Evolutionary conservation across 2,329 filamentous ascomycete genomes (phyloP), one percentile per base, ranked within the genome.

Genomic region (Pseudopyricularia javanii): DNA sequence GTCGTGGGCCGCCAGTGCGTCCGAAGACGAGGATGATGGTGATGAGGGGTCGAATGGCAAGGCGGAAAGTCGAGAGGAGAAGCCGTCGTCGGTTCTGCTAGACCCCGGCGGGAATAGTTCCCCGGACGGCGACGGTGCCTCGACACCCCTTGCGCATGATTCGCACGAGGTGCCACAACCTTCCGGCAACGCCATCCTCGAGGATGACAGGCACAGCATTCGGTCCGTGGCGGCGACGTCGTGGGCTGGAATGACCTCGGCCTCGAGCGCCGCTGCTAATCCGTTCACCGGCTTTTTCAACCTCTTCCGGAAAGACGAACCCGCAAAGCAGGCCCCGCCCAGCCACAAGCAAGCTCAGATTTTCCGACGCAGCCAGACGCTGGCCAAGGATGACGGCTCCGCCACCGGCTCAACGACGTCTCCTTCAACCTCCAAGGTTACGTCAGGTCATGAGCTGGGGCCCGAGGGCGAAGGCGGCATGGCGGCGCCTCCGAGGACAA

Each of bases 401-500:
- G 58, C 65, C 5, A 59, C 63, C 9, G 56, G 58, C 2, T 60
- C 61, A 6, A 62, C 66, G 7, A 57, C 67, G 9, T 56, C 66
- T 20, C 64, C 66, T 24, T 67, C 66, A 37, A 65, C 54, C 52
- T 70, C 71, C 3, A 68, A 62, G 35, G 74, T 75, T 4, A 79
- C 78, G 0, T 63, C 71, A 1, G 78, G 78, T 3, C 68, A 74
- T 7, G 76, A 79, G 56, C 60, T 74, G 6, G 50, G 49, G 14
- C 53, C 53, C n/a, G 55, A 56, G 11, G 24, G 51, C 15, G 67
- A 67, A 3, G 69, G 72, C 9, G 58, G 66, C 11, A 66, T 86
- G 53, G 74, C 79, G 51, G 85, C 88, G 7, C 93, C 93, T 4
- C 93, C 93, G 0, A 86, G 82, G 60, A 97, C 93, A 1, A 94